Evolutionary conservation across 179 eudicot species (phyloP).

Genomic region (Silene noctiflora): DNA sequence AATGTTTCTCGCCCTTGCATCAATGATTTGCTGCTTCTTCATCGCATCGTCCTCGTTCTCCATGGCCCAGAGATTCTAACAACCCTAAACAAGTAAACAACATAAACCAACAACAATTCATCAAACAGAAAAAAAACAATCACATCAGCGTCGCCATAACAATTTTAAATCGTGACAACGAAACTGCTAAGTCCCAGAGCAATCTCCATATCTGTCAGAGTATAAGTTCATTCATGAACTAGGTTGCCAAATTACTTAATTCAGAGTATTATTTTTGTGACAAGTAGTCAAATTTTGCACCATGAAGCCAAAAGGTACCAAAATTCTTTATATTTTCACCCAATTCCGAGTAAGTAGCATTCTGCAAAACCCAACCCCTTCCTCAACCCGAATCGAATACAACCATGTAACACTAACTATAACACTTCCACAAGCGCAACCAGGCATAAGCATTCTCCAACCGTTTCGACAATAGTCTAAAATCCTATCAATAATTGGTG

Average conservation of each 20-base stretch:
- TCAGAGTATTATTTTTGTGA: too few relatives aligned
- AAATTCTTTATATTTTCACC: background rate
- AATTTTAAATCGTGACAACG: background rate
- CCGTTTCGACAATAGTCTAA: background rate
- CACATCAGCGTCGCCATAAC: background rate
- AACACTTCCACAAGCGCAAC: background rate
- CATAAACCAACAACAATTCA: background rate
- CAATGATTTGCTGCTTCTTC: conserved; percentile 59
- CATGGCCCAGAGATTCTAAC: conserved; percentile 32
- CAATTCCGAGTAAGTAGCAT: background rate
- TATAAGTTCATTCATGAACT: background rate
- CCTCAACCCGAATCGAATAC: background rate
- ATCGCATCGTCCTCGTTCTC: conserved; percentile 50
- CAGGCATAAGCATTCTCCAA: background rate
- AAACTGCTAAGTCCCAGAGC: background rate
- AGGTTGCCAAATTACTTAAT: too few relatives aligned
- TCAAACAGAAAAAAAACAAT: background rate
- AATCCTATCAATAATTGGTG: background rate
- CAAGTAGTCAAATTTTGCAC: background rate
- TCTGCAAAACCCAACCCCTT: background rate
- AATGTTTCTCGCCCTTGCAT: conserved; percentile 90
- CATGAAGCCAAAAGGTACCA: background rate
- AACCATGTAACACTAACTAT: background rate
- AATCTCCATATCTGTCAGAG: background rate
- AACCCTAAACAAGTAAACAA: background rate